Evolutionary conservation across 371 early-diverging fungal genomes (phyloP), one percentile per base, ranked within the genome.

Genomic region (Apophysomyces ossiformis): DNA sequence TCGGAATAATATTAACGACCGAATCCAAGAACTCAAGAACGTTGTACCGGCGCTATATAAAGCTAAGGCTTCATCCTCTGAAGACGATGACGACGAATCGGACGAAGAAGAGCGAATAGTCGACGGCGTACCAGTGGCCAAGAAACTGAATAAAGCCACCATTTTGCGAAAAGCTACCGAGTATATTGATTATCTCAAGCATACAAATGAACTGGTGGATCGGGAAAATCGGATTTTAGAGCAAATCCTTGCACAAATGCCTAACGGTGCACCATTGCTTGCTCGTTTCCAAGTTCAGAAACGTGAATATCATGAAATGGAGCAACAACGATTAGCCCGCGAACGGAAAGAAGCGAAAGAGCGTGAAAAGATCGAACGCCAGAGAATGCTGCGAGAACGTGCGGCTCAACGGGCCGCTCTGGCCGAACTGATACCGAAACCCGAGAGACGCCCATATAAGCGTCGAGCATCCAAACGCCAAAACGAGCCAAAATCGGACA

Each of bases 1-100:
- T 76, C 86, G 96, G 66, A 94, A 93, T 77, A 96, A 94, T 73
- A 92, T 96, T 67, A 95, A 96, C 78, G 91, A 94, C 69, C 87
- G 95, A 58, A 95, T 96, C 57, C 76, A 84, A 44, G 93, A 95
- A 39, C 82, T 96, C 12, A 89, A 89, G 64, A 83, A 85, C 61
- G 88, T 91, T 1, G 92, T 96, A 1, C 95, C 96, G 5, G 94
- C 94, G 0, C 81, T 95, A 26, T 74, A 74, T 76, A 65, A 84
- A 78, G 79, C 74, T 61, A 81, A 83, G 64, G 73, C 81, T 57
- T 66, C 73, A 13, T 64, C 61, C 1, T 72, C 67, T 12, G 86
- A 81, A 39, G 71, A 70, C 18, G 78, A 78, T n/a, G 84, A 78
- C 1, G 84, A 85, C 16, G 82, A 79, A n/a, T 77, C 79, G 9